Conservation (phyloP, 768 basidiomycete species). For the Russula dissimulans region DNA sequence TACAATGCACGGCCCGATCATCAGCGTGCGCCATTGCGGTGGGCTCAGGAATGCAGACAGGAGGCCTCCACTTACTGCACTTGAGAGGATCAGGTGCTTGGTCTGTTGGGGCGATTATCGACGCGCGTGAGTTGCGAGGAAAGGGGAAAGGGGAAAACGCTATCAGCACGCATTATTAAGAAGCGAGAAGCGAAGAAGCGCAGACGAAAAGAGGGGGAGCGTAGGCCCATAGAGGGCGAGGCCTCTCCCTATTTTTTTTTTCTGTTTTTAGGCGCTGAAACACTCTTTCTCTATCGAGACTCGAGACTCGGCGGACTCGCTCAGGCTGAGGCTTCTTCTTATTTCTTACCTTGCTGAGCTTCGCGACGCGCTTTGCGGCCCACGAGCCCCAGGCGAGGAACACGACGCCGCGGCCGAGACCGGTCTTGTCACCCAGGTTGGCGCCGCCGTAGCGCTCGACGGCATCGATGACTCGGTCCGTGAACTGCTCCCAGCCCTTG, state of each 20-base stretch:
- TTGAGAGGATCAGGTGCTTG: constrained; percentile 73
- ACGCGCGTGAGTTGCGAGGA: background rate
- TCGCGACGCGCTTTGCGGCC: constrained; percentile 75
- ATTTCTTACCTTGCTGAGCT: constrained; percentile 55
- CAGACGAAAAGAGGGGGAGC: too few species aligned
- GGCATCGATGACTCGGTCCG: constrained; percentile 68
- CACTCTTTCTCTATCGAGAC: too few species aligned
- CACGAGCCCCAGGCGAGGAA: constrained; percentile 90
- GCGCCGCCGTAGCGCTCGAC: constrained; percentile 72
- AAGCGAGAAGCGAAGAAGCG: background rate
- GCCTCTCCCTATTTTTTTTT: background rate
- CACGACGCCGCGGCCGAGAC: constrained; percentile 63
- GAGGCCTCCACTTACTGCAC: constrained; percentile 45
- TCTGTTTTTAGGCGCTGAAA: background rate
- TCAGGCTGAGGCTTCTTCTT: too few species aligned
- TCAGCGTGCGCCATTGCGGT: constrained; percentile 4
- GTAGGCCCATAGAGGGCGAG: background rate
- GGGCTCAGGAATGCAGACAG: background rate
- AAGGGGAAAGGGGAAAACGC: background rate
- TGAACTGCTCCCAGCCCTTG: constrained; percentile 89
- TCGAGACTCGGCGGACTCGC: too few species aligned
- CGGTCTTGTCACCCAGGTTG: constrained; percentile 42
- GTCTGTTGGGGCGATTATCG: constrained; percentile 32
- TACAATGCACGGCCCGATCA: constrained; percentile 4
- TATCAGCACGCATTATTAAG: background rate